These are phyloP conservation scores for Ganoderma leucocontextum DNA, from an alignment of 1,284 basidiomycete species.

Conservation along the genomic window DNA sequence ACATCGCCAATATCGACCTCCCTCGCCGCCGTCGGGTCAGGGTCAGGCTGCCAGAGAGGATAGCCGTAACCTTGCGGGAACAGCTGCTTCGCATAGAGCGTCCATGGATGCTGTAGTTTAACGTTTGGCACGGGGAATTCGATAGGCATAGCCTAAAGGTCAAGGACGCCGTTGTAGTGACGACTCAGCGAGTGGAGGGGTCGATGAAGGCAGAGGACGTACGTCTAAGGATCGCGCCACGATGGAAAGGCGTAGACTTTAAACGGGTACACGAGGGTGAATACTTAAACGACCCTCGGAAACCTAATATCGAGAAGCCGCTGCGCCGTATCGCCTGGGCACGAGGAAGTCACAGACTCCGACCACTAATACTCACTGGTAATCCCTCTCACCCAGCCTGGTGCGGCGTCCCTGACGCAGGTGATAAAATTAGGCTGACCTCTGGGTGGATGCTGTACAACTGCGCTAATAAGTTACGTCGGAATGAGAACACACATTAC, in stretches of 20 bases:
- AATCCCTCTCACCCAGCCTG: neutral
- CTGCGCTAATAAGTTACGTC: no score
- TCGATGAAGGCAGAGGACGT: neutral
- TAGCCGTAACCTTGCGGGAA: slow-evolving; percentile 26
- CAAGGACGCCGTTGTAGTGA: neutral
- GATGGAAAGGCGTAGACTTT: neutral
- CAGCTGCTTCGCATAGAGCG: slow-evolving; percentile 27
- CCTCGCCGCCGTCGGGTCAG: neutral
- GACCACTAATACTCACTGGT: neutral
- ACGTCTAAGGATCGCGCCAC: neutral
- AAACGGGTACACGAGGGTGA: neutral
- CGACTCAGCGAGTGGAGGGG: neutral
- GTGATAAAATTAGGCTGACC: no score
- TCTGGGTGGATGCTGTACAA: no score
- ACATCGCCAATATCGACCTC: slow-evolving; percentile 37
- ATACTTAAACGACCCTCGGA: neutral
- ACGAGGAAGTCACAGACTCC: neutral
- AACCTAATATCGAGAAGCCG: neutral
- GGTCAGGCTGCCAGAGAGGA: slow-evolving; percentile 32
- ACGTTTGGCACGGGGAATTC: neutral
- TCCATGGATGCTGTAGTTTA: neutral
- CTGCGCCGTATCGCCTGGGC: neutral
- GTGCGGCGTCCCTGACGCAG: no score
- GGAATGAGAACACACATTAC: no score
- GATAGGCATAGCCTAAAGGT: neutral